Percentiles rank a stretch among this genome's conserved stretches.
Conservation (phyloP, 257 asterid genomes). For the Eucommia ulmoides region DNA sequence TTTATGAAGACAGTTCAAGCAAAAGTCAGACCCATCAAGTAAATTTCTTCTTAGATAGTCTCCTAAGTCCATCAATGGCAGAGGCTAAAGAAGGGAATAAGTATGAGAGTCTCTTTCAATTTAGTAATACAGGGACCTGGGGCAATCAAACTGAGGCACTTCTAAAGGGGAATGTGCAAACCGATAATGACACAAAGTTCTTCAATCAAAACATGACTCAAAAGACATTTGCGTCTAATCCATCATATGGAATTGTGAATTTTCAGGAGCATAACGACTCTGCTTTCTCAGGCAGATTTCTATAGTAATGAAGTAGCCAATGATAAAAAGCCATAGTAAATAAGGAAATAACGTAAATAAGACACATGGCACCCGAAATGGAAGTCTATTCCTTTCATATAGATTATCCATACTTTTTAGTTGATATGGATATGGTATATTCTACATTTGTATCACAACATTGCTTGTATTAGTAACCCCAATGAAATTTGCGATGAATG, state of each 20-base stretch:
- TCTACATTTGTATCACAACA: too few species aligned
- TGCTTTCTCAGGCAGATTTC: conserved; percentile 17
- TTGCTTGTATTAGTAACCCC: too few species aligned
- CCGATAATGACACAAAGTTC: conserved; percentile 10
- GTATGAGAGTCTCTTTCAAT: conserved; percentile 7
- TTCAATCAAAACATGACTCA: conserved; percentile 12
- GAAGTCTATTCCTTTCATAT: too few species aligned
- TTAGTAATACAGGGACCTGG: background rate
- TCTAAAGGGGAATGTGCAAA: background rate
- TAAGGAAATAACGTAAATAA: too few species aligned
- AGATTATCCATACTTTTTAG: too few species aligned
- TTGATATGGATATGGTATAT: too few species aligned
- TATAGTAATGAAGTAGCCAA: conserved; percentile 3
- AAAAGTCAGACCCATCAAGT: background rate
- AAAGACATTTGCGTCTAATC: conserved; percentile 10
- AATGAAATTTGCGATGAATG: too few species aligned
- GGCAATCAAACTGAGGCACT: background rate
- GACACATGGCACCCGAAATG: too few species aligned
- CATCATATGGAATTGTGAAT: conserved; percentile 13
- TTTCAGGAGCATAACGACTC: conserved; percentile 20
- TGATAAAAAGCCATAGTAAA: too few species aligned
- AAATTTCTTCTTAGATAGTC: conserved; percentile 4
- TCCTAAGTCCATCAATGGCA: conserved; percentile 5
- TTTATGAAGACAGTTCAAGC: background rate
- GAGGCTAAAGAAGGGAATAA: conserved; percentile 2